Base-by-base conservation (phyloP, 306 rosid species). In the Myrica gale region DNA sequence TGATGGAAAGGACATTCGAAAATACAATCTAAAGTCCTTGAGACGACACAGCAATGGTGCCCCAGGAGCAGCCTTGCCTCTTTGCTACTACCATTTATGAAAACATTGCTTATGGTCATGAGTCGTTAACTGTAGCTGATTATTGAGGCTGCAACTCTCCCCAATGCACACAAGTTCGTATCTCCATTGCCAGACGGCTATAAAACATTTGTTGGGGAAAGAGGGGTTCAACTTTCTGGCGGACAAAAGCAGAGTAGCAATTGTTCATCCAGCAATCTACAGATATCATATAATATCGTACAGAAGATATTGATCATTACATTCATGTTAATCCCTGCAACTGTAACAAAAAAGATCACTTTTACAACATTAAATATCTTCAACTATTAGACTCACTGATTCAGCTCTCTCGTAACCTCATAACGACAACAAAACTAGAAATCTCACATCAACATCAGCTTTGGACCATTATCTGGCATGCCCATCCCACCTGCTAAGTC, bases 401-500 rank as follows among this genome's bases (percentile, higher is more conserved):
- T 26, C 5, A 8, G 43, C 0, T n/a, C 41, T 43, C 32, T 43
- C 41, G 32, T 65, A 39, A 41, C 19, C 48, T 65, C 16, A 17
- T 12, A 65, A 42, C 23, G 1, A 7, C 17, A 65, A 7, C 7
- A 53, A 66, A 43, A 0, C 58, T 15, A 63, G 5, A 48, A 37
- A 17, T 74, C 72, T 82, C 84, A 90, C 85, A 87, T 87, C 26
- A 91, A 86, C 97, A 92, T 90, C 46, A 95, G 89, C 89, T 90
- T 95, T 39, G 93, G 96, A 54, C 97, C 98, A 57, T 95, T 92
- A 78, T 95, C 98, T 1, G 97, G 98, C 95, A 84, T 89, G 66
- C 98, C 98, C 98, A 95, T 92, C 60, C 98, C 98, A 20, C 84
- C 88, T 45, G 98, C 98, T 83, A 95, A 69, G 0, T 95, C 98